Base-by-base conservation (phyloP, 1,284 basidiomycete species). In the Athelia psychrophila region DNA sequence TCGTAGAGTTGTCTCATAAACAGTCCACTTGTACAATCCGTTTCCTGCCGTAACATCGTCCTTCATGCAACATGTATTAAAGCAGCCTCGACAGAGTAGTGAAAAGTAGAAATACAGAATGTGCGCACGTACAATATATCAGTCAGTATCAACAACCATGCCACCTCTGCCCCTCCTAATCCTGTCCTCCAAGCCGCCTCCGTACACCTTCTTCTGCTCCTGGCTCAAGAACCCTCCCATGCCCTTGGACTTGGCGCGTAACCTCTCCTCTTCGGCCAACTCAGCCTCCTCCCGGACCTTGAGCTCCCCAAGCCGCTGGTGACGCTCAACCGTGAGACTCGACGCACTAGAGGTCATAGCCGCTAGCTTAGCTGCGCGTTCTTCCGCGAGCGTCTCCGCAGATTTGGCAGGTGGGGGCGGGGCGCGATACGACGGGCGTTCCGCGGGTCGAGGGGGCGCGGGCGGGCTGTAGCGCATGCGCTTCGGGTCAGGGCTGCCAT, bases 271-370 rank as follows among this genome's bases (percentile, higher is more conserved):
- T 16, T 73, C 80, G 55, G 81, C 85, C 3, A 83, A 63, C 55
- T 90, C 86, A 3, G 79, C 83, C 64, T 86, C 89, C 67, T 92
- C 88, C 63, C 80, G 81, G 62, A 83, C 85, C 35, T 89, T 69
- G 50, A 91, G 66, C 12, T 69, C 70, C 2, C 79, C 73, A 10
- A 92, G 70, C 36, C 86, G 81, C 57, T 83, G 79, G 56, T 85
- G 80, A n/a, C 92, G 81, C 51, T 91, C 84, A 1, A 66, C 63
- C 35, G 79, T 76, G 74, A 94, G 77, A 16, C 71, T 65, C 23
- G 74, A 67, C 1, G 95, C 95, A 56, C 88, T 82, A 1, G 79
- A 68, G 23, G 85, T 73, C 95, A 98, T 97, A 10, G 91, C 89
- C 0, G 91, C 93, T 18, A 98, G 76, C 27, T 88, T 85, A 20